phyloP scores from a whole-genome alignment of 345 rosid species.

The Durio zibethinus region DNA sequence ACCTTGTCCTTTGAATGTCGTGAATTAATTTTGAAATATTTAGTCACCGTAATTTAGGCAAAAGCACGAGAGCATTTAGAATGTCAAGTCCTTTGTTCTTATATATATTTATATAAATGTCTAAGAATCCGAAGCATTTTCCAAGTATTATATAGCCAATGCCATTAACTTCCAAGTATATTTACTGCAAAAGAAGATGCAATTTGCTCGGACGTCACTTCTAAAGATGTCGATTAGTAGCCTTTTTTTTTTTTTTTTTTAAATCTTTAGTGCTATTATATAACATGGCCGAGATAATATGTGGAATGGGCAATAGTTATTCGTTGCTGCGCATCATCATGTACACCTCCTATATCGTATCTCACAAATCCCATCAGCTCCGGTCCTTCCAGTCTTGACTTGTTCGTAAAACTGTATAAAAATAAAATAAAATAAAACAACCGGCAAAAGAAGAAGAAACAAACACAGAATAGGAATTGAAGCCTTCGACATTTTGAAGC shows the following conservation, averaged over 20 bases:
- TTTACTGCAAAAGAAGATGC: not conserved
- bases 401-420: constrained; percentile 45
- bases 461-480: not conserved
- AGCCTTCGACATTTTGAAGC: not conserved
- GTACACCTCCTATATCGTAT: constrained; percentile 49
- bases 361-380: constrained; percentile 78
- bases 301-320: not conserved
- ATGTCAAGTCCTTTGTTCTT: too few relatives aligned
- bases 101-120: too few relatives aligned
- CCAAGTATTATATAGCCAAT: too few relatives aligned
- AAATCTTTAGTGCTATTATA: not conserved
- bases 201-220: not conserved
- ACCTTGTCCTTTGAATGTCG: too few relatives aligned
- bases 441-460: not conserved
- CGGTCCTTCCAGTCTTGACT: constrained; percentile 66
- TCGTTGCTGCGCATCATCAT: constrained; percentile 8
- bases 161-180: not conserved
- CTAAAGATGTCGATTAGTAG: not conserved
- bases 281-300: constrained; percentile 16
- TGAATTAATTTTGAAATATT: too few relatives aligned
- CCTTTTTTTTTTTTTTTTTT: too few relatives aligned
- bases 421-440: not conserved
- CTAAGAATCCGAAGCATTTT: too few relatives aligned
- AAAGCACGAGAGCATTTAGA: too few relatives aligned
- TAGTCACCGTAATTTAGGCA: too few relatives aligned